Base-by-base conservation (phyloP, 2,329 filamentous ascomycete species). In the Botrytis aclada region DNA sequence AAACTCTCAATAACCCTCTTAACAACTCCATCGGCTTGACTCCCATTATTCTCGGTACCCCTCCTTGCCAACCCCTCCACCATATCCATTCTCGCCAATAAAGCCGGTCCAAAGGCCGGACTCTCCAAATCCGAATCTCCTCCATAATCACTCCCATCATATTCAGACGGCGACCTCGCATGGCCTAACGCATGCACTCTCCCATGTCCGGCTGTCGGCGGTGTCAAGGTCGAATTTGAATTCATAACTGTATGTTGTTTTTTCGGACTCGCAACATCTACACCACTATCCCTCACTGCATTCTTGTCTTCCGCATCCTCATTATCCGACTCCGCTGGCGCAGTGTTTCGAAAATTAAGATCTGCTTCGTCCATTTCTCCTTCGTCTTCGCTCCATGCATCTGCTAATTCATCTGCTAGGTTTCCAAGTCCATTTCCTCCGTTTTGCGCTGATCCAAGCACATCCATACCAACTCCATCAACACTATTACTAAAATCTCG, bases 391-490 rank as follows among this genome's bases (percentile, higher is more conserved):
- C 88, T 89, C 81, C 92, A 89, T 6, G 90, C 90, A 79, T 92
- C 92, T 1, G 91, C 93, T 65, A 96, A 84, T 82, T 96, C 93
- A 81, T 95, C 93, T 2, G 93, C 93, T 66, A 96, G 82, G 77
- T 94, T 95, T 45, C 93, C 93, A 75, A 94, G 84, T 14, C 91
- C 90, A 74, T 88, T 88, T 67, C 83, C 83, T 4, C 81, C 80
- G 10, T 72, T 72, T 61, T 72, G 70, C 37, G 81, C 83, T 54
- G 82, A 85, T 56, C 73, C 75, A 58, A 79, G 80, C 5, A 78
- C 75, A 72, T 80, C 79, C 62, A 78, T 72, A 20, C 70, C 47
- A n/a, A 56, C 70, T 22, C 70, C 63, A 9, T 67, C 62, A 25
- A 67, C 65, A 32, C 62, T 60, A 34, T 37, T 41, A 25, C 60